phyloP scores from a whole-genome alignment of 306 rosid genomes.

The Echinosophora koreensis region DNA sequence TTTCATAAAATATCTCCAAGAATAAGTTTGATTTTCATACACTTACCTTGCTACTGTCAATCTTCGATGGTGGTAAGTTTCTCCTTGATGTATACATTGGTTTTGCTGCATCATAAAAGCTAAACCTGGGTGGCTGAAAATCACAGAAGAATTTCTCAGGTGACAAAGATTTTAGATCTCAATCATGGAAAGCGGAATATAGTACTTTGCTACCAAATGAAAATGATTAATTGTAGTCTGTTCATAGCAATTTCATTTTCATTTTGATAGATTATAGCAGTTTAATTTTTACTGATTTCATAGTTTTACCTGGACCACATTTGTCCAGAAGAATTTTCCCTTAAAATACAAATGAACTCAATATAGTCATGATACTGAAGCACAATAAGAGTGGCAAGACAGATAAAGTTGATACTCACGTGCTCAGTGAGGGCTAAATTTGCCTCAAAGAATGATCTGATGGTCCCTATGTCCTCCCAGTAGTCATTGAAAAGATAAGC shows the following conservation, averaged over 20 bases:
- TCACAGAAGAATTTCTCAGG: constrained; percentile 19
- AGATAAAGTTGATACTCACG: constrained; percentile 54
- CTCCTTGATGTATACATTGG: constrained; percentile 95
- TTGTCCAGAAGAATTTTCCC: not conserved
- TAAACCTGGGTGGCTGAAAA: constrained; percentile 85
- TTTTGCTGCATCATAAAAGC: constrained; percentile 85
- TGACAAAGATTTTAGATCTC: constrained; percentile 37
- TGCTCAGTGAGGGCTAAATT: constrained; percentile 81
- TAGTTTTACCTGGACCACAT: constrained; percentile 5
- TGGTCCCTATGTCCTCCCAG: constrained; percentile 96
- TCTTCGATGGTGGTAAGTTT: constrained; percentile 92
- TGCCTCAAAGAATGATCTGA: constrained; percentile 83
- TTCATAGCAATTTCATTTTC: constrained; percentile 1
- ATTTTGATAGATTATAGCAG: not conserved
- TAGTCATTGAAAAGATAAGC: constrained; percentile 90
- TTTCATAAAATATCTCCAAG: not conserved
- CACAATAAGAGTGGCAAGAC: constrained; percentile 28
- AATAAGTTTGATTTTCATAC: not conserved
- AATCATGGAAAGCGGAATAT: not conserved
- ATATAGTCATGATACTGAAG: constrained; percentile 17
- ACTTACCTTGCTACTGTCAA: constrained; percentile 86
- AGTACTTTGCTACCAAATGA: not conserved
- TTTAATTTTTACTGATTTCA: constrained; percentile 20
- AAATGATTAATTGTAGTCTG: not conserved
- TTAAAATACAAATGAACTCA: constrained; percentile 19